These are phyloP conservation scores for Malassezia brasiliensis DNA, from an alignment of 1,284 basidiomycete genomes.

Conservation along the genomic window DNA sequence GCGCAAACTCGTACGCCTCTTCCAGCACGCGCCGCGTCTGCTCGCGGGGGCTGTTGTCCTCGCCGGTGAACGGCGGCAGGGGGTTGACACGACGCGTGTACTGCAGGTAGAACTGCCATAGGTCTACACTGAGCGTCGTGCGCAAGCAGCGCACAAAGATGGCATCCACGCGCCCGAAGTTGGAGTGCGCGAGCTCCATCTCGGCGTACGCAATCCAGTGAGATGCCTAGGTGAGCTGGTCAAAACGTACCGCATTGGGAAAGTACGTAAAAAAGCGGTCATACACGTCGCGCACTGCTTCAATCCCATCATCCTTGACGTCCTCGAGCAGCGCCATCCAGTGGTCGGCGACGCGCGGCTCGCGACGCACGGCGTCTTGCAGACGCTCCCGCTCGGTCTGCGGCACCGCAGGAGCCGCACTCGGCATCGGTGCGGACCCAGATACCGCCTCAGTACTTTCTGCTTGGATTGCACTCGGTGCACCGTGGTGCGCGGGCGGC, in stretches of 20 bases:
- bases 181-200: slow-evolving; percentile 63
- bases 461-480: no score
- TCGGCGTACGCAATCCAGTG: slow-evolving; percentile 59
- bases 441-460: no score
- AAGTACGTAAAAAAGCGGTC: slow-evolving; percentile 65
- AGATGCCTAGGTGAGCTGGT: slow-evolving; percentile 28
- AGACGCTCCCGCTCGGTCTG: slow-evolving; percentile 12
- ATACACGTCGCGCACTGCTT: slow-evolving; percentile 62
- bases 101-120: slow-evolving; percentile 62
- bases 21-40: slow-evolving; percentile 63
- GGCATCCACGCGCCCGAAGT: slow-evolving; percentile 52
- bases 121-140: slow-evolving; percentile 69
- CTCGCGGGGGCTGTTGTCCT: slow-evolving; percentile 53
- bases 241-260: slow-evolving; percentile 62
- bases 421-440: neutral
- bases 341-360: slow-evolving; percentile 58
- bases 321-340: slow-evolving; percentile 62
- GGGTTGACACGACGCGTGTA: slow-evolving; percentile 46
- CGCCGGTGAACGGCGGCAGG: slow-evolving; percentile 31
- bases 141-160: slow-evolving; percentile 71
- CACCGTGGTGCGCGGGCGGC: no score
- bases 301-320: slow-evolving; percentile 61
- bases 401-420: neutral
- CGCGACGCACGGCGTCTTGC: slow-evolving; percentile 49
- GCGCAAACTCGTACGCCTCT: slow-evolving; percentile 85